phyloP scores from a whole-genome alignment of 148 eudicot genomes.

The Agrostemma githago region DNA sequence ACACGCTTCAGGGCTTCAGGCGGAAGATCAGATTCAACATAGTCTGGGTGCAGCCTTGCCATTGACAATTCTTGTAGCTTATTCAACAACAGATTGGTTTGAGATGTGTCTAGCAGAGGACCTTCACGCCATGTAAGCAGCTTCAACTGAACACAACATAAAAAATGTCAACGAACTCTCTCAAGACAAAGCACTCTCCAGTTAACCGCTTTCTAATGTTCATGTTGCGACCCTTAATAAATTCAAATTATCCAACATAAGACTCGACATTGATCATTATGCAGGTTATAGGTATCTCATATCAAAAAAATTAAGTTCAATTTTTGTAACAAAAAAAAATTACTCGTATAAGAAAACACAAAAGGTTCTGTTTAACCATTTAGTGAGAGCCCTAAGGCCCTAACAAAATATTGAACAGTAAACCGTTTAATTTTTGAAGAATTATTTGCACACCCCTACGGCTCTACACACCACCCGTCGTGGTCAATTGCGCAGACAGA shows the following conservation, averaged over 20 bases:
- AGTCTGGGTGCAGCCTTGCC: conserved; percentile 79
- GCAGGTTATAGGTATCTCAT: not conserved
- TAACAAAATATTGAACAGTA: not conserved
- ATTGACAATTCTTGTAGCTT: conserved; percentile 88
- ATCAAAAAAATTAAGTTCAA: not conserved
- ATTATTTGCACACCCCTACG: no score
- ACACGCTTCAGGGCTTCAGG: conserved; percentile 75
- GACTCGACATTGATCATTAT: not conserved
- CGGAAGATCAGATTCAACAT: conserved; percentile 66
- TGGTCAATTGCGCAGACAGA: not conserved
- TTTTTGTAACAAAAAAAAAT: no score
- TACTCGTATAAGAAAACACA: not conserved
- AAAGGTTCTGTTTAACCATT: not conserved
- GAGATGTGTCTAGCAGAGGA: conserved; percentile 73
- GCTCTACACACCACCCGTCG: not conserved
- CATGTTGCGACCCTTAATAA: not conserved
- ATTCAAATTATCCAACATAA: not conserved
- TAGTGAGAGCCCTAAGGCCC: not conserved
- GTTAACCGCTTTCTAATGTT: not conserved
- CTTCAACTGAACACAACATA: conserved; percentile 48
- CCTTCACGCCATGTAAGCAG: conserved; percentile 75
- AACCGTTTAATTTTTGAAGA: no score
- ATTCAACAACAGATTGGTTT: conserved; percentile 71
- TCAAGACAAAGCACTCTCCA: not conserved
- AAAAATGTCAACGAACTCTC: not conserved